Evolutionary conservation across 2,329 filamentous ascomycete species (phyloP), one percentile per base, ranked within the genome.

Genomic region (Paecilomyces dactylethromorphus): DNA sequence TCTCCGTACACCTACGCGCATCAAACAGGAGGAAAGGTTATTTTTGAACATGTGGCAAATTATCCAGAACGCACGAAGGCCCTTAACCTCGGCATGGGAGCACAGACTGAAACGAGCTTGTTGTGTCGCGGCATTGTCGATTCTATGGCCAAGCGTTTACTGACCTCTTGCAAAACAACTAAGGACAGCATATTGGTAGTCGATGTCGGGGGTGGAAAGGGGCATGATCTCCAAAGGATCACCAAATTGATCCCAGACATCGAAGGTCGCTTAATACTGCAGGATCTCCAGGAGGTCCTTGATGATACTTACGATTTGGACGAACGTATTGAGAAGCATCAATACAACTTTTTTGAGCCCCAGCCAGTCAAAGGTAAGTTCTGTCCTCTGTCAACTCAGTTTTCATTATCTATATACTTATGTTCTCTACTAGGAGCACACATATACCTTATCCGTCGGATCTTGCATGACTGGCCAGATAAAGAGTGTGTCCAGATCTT

Each of bases 361-460:
- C 63, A 64, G 53, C 61, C 63, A 11, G 54, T 62, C 32, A 59
- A 55, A 18, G 61, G 60, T 59, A 33, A 39, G 52, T 35, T 8
- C 22, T 10, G 50, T 53, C 15, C 22, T 22, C 50, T 22, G 8
- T 7, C 50, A 29, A 29, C 26, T 5, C 26, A 29, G 1, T 29
- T 29, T 29, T 6, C 50, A 7, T 4, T 11, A 53, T 53, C 7
- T n/a, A 53, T 53, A 12, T 53, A 53, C 50, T 53, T 22, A 21
- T 26, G 21, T 18, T 53, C 12, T 22, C 24, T 22, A 13, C 50
- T 22, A 53, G 50, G 58, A 24, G 64, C 66, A 12, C 60, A 60
- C 31, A 59, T 64, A 2, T 68, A 68, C 56, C 67, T 64, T 54
- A 54, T 69, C 26, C 65, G 66, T 33, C 64, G 64, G 57, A 60